Base-by-base conservation (phyloP, 75 land plant genomes). In the Sequoiadendron giganteum region DNA sequence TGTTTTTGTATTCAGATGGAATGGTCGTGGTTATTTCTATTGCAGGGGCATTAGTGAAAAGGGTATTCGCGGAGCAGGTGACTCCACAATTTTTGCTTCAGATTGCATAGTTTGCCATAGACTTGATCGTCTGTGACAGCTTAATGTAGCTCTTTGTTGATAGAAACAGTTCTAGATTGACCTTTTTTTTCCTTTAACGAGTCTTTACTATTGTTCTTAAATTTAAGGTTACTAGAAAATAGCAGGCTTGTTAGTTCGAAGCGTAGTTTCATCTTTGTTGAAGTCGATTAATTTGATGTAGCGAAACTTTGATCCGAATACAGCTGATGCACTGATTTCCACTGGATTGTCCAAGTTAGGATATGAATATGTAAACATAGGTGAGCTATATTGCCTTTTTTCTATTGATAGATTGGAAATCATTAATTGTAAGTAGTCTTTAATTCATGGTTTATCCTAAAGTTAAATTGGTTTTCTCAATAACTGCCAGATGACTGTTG, bases 251-350 rank as follows among this genome's bases (percentile, higher is more conserved):
- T 72, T 72, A 28, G 11, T 72, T 30, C 14, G 76, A 10, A 9
- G 9, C 13, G 2, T n/a, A 65, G 70, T 65, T 19, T 65, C 70
- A 65, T 16, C 70, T 5, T 14, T 65, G 70, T 65, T 52, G 18
- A 65, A 2, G 70, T 19, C 19, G 1, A 14, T 18, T 18, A 65
- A 65, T 19, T 18, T 65, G 70, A 65, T 65, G 28, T 65, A 5
- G 70, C 16, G 70, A 65, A 65, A 39, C 6, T 14, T 45, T 14
- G 13, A 42, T 45, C 5, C n/a, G n/a, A n/a, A 40, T 80, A 90
- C 93, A 97, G 95, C 96, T 86, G 97, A 96, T 92, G 95, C 95
- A 34, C 85, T 96, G 89, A 94, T 97, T n/a, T 92, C 97, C 42
- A 87, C 93, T 42, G 96, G 99, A 15, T 92, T 97, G 34, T 93